Evolutionary conservation across 345 rosid species (phyloP).

Genomic region (Eucalyptus coolabah): DNA sequence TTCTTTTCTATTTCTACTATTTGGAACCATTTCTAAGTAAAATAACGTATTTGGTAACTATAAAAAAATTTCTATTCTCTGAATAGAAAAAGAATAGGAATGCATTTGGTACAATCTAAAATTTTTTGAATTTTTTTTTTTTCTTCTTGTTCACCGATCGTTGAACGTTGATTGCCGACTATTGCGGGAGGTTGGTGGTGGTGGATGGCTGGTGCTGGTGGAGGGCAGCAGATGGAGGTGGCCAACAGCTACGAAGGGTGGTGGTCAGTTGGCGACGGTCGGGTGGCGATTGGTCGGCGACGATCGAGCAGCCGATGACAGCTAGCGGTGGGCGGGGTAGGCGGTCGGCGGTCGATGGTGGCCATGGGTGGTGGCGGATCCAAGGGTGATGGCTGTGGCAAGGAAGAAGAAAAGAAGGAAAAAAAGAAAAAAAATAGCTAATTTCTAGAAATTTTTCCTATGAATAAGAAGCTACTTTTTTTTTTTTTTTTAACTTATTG

Average conservation of each 20-base stretch:
- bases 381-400: rapidly evolving
- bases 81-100: too few species aligned
- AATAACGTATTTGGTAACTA: too few species aligned
- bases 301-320: rapidly evolving
- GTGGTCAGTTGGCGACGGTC: rapidly evolving
- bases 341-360: rapidly evolving
- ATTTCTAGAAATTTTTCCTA: rapidly evolving
- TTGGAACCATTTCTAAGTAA: rapidly evolving
- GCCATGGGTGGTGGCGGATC: rapidly evolving
- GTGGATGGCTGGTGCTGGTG: rapidly evolving
- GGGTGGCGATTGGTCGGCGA: rapidly evolving
- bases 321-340: rapidly evolving
- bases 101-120: too few species aligned
- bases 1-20: rapidly evolving
- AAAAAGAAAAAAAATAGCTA: too few species aligned
- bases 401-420: too few species aligned
- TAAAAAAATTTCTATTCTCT: too few species aligned
- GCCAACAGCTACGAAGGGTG: too few species aligned
- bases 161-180: rapidly evolving
- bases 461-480: rapidly evolving
- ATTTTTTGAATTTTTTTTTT: too few species aligned
- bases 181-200: rapidly evolving
- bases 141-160: rapidly evolving
- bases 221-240: too few species aligned
- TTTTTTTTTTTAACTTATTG: too few species aligned